These are phyloP conservation scores for Neonectria magnoliae DNA, from an alignment of 2,329 filamentous ascomycete species.

Conservation along the genomic window DNA sequence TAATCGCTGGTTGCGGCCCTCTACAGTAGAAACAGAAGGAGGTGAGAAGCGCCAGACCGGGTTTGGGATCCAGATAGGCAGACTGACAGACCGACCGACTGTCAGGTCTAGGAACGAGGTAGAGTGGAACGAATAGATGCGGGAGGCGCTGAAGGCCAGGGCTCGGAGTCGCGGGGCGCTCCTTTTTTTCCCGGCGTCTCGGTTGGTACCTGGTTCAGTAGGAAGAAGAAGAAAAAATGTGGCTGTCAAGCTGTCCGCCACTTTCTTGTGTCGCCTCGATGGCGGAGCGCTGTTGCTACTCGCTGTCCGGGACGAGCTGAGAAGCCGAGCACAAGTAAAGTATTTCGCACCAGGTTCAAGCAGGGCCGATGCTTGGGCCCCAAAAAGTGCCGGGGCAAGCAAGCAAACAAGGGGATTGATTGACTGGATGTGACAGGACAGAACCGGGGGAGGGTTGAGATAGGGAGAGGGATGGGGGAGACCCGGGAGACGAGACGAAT, in stretches of 20 bases:
- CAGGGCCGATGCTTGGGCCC: constrained; percentile 19
- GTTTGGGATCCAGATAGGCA: constrained; percentile 1
- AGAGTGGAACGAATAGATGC: constrained; percentile 16
- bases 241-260: background rate
- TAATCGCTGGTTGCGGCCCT: constrained; percentile 37
- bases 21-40: constrained; percentile 27
- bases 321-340: constrained; percentile 5
- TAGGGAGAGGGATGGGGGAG: constrained; percentile 15
- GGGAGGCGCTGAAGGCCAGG: constrained; percentile 2
- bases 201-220: constrained; percentile 5
- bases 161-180: constrained; percentile 15
- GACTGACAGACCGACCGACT: background rate
- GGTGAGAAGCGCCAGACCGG: constrained; percentile 5
- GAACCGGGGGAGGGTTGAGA: constrained; percentile 23
- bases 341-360: background rate
- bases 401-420: constrained; percentile 16
- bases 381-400: constrained; percentile 17
- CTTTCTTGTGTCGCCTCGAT: constrained; percentile 3
- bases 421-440: constrained; percentile 34
- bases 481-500: constrained; percentile 8
- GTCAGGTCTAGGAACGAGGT: constrained; percentile 1
- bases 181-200: background rate
- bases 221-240: background rate
- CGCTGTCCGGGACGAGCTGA: background rate
- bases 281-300: background rate